Conservation (phyloP, 768 basidiomycete species). For the Dentipellis sp. region DNA sequence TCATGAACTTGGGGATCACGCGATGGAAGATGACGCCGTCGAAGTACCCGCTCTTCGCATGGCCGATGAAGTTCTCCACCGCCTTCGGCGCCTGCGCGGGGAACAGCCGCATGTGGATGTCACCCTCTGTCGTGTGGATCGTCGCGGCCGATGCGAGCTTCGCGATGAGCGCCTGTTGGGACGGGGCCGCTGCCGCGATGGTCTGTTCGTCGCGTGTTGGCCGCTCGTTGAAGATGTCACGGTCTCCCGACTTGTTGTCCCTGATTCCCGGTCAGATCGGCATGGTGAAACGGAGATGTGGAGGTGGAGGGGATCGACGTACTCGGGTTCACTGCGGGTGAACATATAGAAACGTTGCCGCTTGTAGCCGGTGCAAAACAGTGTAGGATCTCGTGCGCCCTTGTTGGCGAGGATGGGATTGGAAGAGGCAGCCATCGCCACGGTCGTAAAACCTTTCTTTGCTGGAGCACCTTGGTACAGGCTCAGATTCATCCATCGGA, state of each 20-base stretch:
- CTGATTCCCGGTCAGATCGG: slow-evolving; percentile 26
- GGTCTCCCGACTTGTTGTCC: slow-evolving; percentile 79
- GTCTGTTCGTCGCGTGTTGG: slow-evolving; percentile 95
- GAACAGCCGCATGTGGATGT: slow-evolving; percentile 84
- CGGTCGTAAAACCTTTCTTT: slow-evolving; percentile 77
- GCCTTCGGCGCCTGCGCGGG: slow-evolving; percentile 90
- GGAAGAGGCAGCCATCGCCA: slow-evolving; percentile 91
- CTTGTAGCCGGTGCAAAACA: slow-evolving; percentile 92
- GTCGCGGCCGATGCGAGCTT: slow-evolving; percentile 72
- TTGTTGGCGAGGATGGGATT: slow-evolving; percentile 92
- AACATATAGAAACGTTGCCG: slow-evolving; percentile 92
- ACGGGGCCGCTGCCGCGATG: slow-evolving; percentile 56
- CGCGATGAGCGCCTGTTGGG: slow-evolving; percentile 47
- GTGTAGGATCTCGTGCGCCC: slow-evolving; percentile 76
- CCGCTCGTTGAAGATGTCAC: slow-evolving; percentile 97
- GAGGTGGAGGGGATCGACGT: slow-evolving; percentile 23
- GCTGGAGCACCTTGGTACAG: slow-evolving; percentile 92
- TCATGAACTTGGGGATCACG: slow-evolving; percentile 98
- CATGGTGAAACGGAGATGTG: background rate
- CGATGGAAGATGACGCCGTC: slow-evolving; percentile 95
- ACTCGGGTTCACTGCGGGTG: slow-evolving; percentile 86
- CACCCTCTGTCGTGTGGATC: slow-evolving; percentile 93
- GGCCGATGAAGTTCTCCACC: slow-evolving; percentile 96
- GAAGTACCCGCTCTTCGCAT: slow-evolving; percentile 82
- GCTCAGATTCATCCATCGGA: slow-evolving; percentile 80